Conservation (phyloP, 495 filamentous ascomycete species). For the Margaritispora aquatica region DNA sequence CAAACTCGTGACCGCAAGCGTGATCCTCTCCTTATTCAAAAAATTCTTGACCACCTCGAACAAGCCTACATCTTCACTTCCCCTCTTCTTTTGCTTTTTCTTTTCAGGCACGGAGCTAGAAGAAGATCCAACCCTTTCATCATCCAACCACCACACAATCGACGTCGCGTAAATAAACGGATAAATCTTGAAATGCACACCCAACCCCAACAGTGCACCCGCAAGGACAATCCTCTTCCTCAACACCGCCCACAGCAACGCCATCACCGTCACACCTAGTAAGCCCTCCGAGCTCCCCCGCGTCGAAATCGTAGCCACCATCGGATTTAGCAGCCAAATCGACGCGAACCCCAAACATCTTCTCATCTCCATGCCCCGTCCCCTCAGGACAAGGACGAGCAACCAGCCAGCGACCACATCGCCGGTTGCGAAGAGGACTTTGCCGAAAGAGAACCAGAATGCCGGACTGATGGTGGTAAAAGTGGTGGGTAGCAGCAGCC, state of each 20-base stretch:
- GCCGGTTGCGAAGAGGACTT: slow-evolving; percentile 74
- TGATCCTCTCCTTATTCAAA: slow-evolving; percentile 54
- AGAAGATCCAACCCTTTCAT: slow-evolving; percentile 31
- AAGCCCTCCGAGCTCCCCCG: slow-evolving; percentile 90
- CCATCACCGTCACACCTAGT: slow-evolving; percentile 74
- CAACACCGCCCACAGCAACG: slow-evolving; percentile 73
- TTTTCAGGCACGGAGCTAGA: not conserved
- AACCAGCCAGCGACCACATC: slow-evolving; percentile 87
- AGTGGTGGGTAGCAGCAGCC: slow-evolving; percentile 79
- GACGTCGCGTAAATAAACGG: slow-evolving; percentile 89
- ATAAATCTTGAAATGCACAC: slow-evolving; percentile 98
- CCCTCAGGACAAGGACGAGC: slow-evolving; percentile 57
- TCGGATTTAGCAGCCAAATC: slow-evolving; percentile 93
- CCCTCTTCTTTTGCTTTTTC: not conserved
- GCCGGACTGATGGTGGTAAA: too few relatives aligned
- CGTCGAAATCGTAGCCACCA: slow-evolving; percentile 96
- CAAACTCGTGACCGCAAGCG: slow-evolving; percentile 58
- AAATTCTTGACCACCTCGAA: slow-evolving; percentile 41
- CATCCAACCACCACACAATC: slow-evolving; percentile 83
- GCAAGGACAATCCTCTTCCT: slow-evolving; percentile 53
- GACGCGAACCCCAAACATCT: slow-evolving; percentile 65
- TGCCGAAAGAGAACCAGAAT: slow-evolving; percentile 79
- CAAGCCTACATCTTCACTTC: slow-evolving; percentile 10
- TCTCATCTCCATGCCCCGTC: slow-evolving; percentile 28
- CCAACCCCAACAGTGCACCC: slow-evolving; percentile 70